Conservation (phyloP, 225 moss, liverwort and hornwort species). For the Climacium dendroides region DNA sequence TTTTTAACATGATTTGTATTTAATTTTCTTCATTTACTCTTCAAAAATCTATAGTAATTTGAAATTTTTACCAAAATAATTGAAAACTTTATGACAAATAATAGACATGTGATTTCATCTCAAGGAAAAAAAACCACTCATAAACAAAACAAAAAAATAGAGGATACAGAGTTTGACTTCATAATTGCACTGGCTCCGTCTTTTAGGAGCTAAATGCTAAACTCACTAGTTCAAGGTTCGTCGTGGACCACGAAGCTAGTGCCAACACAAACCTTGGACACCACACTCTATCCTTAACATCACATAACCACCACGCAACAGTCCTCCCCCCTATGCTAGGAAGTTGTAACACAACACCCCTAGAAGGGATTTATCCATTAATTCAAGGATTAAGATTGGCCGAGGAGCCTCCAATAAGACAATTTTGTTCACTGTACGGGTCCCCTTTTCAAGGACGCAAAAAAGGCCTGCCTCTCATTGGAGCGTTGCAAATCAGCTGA, state of each 20-base stretch:
- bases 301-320: fast-evolving
- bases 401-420: neutral
- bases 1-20: neutral
- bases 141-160: neutral
- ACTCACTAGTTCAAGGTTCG: neutral
- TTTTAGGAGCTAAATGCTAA: neutral
- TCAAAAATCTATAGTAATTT: neutral
- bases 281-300: neutral
- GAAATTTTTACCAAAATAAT: no score
- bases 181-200: fast-evolving
- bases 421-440: neutral
- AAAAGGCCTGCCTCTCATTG: neutral
- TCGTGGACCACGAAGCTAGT: no score
- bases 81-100: no score
- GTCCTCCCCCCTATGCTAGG: fast-evolving
- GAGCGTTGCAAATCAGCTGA: neutral
- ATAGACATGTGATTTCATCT: neutral
- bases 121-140: no score
- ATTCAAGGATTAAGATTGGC: no score
- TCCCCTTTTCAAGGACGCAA: neutral
- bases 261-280: fast-evolving
- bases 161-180: neutral
- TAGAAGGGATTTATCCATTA: no score
- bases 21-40: neutral
- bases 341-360: no score